These are phyloP conservation scores for Corchorus olitorius DNA, from an alignment of 345 rosid species.

Conservation along the genomic window DNA sequence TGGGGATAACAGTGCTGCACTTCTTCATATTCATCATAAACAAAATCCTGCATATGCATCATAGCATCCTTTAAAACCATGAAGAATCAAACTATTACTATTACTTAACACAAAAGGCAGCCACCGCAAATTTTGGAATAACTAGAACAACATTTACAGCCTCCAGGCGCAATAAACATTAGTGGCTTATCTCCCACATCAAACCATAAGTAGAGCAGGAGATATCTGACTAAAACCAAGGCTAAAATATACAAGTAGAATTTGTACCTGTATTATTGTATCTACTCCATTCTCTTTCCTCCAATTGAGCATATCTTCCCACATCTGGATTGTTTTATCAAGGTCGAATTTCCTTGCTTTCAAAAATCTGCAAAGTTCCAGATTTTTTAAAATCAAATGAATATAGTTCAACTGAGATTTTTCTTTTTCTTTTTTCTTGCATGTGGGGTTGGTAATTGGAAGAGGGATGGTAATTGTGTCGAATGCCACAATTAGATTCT, in stretches of 20 bases:
- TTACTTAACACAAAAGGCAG: not conserved
- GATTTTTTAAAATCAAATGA: not conserved
- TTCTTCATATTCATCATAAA: slow-evolving; percentile 75
- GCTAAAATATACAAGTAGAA: slow-evolving; percentile 5
- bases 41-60: slow-evolving; percentile 68
- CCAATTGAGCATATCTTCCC: slow-evolving; percentile 96
- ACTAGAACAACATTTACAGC: not conserved
- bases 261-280: slow-evolving; percentile 71
- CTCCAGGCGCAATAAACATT: no score
- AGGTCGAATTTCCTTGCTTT: slow-evolving; percentile 86
- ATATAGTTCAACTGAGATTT: not conserved
- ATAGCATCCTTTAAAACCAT: slow-evolving; percentile 4
- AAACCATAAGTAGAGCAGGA: not conserved
- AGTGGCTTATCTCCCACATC: not conserved
- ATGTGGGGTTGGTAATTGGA: no score
- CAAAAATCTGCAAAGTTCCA: slow-evolving; percentile 59
- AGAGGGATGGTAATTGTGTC: no score
- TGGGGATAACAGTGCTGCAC: slow-evolving; percentile 86
- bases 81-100: not conserved
- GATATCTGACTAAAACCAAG: not conserved
- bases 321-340: slow-evolving; percentile 83
- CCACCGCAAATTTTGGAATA: slow-evolving; percentile 17
- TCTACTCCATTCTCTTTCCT: slow-evolving; percentile 78
- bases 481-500: no score
- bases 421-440: no score